phyloP scores from a whole-genome alignment of 2,329 filamentous ascomycete species.

The Sporothrix schenckii region DNA sequence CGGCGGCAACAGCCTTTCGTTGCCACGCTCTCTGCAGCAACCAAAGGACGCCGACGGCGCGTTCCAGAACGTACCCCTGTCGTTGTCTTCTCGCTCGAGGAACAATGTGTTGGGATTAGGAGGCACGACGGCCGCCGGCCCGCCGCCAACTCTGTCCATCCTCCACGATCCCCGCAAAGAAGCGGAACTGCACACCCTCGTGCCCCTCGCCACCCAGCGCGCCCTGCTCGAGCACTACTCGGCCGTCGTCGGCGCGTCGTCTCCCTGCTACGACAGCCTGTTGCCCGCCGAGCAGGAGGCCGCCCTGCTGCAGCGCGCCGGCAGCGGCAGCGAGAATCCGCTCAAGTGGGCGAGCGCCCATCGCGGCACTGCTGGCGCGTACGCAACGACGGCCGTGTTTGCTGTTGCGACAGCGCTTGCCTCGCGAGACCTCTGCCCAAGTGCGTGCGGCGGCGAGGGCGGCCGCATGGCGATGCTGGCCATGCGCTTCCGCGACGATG shows the following conservation, averaged over 20 bases:
- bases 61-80: background rate
- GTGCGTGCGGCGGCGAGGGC: background rate
- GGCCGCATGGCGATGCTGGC: slow-evolving; percentile 4
- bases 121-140: too few species aligned
- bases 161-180: slow-evolving; percentile 9
- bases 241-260: background rate
- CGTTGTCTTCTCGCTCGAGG: background rate
- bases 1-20: background rate
- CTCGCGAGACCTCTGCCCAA: background rate
- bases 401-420: background rate
- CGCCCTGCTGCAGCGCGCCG: background rate
- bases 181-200: slow-evolving; percentile 2
- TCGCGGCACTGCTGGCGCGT: background rate
- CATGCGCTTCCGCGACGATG: background rate
- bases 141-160: background rate
- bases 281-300: slow-evolving; percentile 16
- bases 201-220: background rate
- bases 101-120: too few species aligned
- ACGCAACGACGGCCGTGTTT: slow-evolving; percentile 9
- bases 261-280: slow-evolving; percentile 10
- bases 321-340: slow-evolving; percentile 17
- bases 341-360: slow-evolving; percentile 16
- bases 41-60: background rate
- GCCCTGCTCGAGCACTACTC: slow-evolving; percentile 8
- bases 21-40: background rate